Conservation (phyloP, 83 land plant species). For the Picea mariana region DNA sequence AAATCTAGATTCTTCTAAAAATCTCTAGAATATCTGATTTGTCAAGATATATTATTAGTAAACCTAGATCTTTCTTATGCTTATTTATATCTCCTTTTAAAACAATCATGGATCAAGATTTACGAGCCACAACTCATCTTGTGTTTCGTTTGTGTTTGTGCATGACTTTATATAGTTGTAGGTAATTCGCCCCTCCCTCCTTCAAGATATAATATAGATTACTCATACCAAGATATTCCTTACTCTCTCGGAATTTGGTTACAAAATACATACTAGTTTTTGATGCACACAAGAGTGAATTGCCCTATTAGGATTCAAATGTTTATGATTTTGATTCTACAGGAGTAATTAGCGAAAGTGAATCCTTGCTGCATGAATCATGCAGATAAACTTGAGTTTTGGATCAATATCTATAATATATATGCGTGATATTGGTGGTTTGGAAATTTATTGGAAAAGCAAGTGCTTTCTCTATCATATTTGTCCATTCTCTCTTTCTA, state of each 20-base stretch:
- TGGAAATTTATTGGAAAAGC: conserved; percentile 6
- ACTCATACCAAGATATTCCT: background rate
- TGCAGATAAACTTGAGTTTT: conserved; percentile 74
- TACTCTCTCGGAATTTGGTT: background rate
- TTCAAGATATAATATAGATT: background rate
- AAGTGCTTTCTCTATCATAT: background rate
- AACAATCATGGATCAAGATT: too few relatives aligned
- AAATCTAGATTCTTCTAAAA: too few relatives aligned
- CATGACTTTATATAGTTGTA: too few relatives aligned
- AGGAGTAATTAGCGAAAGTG: conserved; percentile 81
- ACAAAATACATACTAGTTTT: background rate
- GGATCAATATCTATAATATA: conserved; percentile 93
- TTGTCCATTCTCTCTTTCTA: background rate
- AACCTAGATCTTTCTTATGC: too few relatives aligned
- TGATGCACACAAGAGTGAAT: background rate
- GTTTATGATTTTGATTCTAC: conserved; percentile 14
- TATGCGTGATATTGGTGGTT: conserved; percentile 24
- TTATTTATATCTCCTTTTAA: too few relatives aligned
- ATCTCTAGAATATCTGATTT: too few relatives aligned
- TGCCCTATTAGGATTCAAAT: background rate
- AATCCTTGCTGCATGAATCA: conserved; percentile 55
- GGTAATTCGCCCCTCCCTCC: too few relatives aligned
- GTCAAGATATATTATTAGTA: too few relatives aligned
- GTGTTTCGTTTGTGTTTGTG: too few relatives aligned
- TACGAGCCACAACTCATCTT: too few relatives aligned